Evolutionary conservation across 78 protist species (phyloP).

Genomic region (Bodo saltans): DNA sequence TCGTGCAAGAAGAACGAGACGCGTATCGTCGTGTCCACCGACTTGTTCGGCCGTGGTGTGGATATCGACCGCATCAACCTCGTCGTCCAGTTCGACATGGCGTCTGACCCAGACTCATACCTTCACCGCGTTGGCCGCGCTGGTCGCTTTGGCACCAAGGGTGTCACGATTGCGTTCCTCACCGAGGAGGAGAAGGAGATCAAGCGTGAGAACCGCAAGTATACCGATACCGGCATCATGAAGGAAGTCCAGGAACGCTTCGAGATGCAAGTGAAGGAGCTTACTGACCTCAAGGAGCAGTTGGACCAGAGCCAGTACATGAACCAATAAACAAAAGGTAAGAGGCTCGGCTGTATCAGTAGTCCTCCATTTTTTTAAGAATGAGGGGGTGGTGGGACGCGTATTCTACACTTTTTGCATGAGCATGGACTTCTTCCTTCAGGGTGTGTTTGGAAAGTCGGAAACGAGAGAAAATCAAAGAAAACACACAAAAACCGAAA

Average conservation of each 20-base stretch:
- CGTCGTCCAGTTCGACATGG: constrained; percentile 99
- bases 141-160: constrained; percentile 99
- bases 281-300: not conserved
- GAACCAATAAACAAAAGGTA: too few relatives aligned
- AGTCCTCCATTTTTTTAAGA: too few relatives aligned
- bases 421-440: too few relatives aligned
- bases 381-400: too few relatives aligned
- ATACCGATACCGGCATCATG: constrained; percentile 51
- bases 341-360: too few relatives aligned
- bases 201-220: constrained; percentile 4
- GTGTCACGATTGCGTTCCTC: constrained; percentile 95
- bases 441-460: too few relatives aligned
- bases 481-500: too few relatives aligned
- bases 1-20: constrained; percentile 88
- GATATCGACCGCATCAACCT: constrained; percentile 96
- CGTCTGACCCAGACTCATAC: constrained; percentile 83
- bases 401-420: too few relatives aligned
- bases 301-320: not conserved
- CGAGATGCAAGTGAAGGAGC: constrained; percentile 50
- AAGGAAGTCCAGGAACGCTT: constrained; percentile 88
- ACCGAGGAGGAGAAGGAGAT: constrained; percentile 64
- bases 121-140: constrained; percentile 84
- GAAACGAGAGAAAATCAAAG: too few relatives aligned
- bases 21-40: constrained; percentile 96
- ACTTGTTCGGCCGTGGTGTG: constrained; percentile 96